Evolutionary conservation across 345 rosid genomes (phyloP).

Genomic region (Lepidium sativum): DNA sequence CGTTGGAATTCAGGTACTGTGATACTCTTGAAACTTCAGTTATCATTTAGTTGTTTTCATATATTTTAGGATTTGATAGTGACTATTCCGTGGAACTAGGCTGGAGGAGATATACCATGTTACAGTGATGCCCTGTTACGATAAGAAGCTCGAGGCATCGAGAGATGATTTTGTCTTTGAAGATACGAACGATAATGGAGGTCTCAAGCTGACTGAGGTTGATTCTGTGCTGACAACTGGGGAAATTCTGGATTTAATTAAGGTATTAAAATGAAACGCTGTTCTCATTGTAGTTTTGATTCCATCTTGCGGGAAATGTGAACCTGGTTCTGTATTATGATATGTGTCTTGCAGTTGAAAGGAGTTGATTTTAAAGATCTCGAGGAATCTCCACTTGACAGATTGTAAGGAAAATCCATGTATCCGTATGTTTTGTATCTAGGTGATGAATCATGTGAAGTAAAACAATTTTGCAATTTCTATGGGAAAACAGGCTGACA

Average conservation of each 20-base stretch:
- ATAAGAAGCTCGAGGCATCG: slow-evolving; percentile 92
- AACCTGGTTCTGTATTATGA: not conserved
- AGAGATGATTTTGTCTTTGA: slow-evolving; percentile 78
- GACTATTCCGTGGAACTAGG: slow-evolving; percentile 31
- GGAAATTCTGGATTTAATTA: slow-evolving; percentile 76
- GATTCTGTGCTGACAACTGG: slow-evolving; percentile 95
- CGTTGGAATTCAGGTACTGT: slow-evolving; percentile 64
- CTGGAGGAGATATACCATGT: slow-evolving; percentile 81
- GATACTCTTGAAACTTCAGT: not conserved
- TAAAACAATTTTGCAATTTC: not conserved
- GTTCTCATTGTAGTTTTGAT: not conserved
- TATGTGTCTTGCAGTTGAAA: slow-evolving; percentile 60
- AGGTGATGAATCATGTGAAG: not conserved
- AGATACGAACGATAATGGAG: slow-evolving; percentile 27
- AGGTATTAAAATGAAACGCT: slow-evolving; percentile 33
- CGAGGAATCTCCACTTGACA: slow-evolving; percentile 74
- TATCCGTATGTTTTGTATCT: not conserved
- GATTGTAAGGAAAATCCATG: slow-evolving; percentile 39
- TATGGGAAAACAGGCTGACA: slow-evolving; percentile 41
- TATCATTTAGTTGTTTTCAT: not conserved
- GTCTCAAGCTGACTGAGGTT: slow-evolving; percentile 49
- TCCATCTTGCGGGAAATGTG: not conserved
- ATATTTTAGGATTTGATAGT: not conserved
- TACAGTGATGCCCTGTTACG: slow-evolving; percentile 96
- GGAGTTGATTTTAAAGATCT: slow-evolving; percentile 49